Conservation (phyloP, 805 yeast genomes). For the Isabelozyma heimii region DNA sequence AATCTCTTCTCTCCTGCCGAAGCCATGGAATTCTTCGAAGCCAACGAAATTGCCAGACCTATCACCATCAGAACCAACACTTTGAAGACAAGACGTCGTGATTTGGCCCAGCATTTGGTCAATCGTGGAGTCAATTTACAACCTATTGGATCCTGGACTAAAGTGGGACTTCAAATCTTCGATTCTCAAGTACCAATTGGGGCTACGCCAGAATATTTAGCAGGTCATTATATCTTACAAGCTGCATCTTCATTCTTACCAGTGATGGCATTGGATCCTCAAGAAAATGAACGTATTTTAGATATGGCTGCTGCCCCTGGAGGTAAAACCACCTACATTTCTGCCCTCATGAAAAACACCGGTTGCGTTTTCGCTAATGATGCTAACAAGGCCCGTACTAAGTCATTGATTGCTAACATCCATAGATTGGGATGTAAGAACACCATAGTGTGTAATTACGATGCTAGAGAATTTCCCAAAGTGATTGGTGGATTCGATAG, state of each 20-base stretch:
- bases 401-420: constrained; percentile 93
- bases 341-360: constrained; percentile 97
- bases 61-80: constrained; percentile 98
- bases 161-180: constrained; percentile 94
- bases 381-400: constrained; percentile 93
- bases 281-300: constrained; percentile 88
- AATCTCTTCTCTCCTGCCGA: constrained; percentile 90
- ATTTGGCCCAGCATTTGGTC: constrained; percentile 89
- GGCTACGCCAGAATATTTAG: constrained; percentile 97
- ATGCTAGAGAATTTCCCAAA: constrained; percentile 97
- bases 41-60: constrained; percentile 96
- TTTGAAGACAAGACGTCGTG: constrained; percentile 89
- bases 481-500: constrained; percentile 98
- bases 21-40: constrained; percentile 97
- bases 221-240: constrained; percentile 96
- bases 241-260: constrained; percentile 99
- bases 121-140: constrained; percentile 96
- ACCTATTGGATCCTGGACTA: constrained; percentile 97
- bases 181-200: constrained; percentile 99
- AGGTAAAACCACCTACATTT: constrained; percentile 93
- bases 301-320: constrained; percentile 99
- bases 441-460: constrained; percentile 95
- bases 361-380: constrained; percentile 98
- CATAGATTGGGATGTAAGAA: constrained; percentile 96
- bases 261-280: constrained; percentile 97